Percentiles rank a stretch among this genome's conserved stretches.
Conservation (phyloP, 164 flowering plant species). For the Dillenia turbinata region DNA sequence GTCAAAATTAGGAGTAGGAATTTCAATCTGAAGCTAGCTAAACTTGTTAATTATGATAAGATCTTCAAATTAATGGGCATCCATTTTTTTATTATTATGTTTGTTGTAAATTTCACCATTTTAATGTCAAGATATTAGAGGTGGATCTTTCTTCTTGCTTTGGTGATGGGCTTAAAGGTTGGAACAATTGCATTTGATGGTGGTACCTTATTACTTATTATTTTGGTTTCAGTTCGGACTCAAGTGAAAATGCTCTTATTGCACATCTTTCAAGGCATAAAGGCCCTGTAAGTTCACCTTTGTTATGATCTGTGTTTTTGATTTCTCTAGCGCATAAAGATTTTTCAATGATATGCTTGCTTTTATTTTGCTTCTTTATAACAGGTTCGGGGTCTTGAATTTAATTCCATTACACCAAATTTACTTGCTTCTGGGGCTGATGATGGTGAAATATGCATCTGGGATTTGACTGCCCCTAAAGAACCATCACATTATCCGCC, state of each 20-base stretch:
- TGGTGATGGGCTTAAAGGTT: too few relatives aligned
- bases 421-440: constrained; percentile 95
- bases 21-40: too few relatives aligned
- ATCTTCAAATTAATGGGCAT: too few relatives aligned
- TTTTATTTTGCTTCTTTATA: neutral
- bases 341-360: neutral
- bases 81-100: too few relatives aligned
- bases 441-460: constrained; percentile 91
- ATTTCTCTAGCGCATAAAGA: neutral
- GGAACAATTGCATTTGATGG: too few relatives aligned
- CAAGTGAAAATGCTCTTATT: constrained; percentile 51
- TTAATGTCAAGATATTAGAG: too few relatives aligned
- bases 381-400: constrained; percentile 96
- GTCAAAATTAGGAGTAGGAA: too few relatives aligned
- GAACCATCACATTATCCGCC: constrained; percentile 77
- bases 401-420: constrained; percentile 62
- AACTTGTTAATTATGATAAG: too few relatives aligned
- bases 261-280: constrained; percentile 64
- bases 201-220: neutral
- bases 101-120: too few relatives aligned
- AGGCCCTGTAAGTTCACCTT: constrained; percentile 72
- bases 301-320: neutral
- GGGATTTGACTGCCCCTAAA: constrained; percentile 80
- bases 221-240: constrained; percentile 36
- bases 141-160: too few relatives aligned